Evolutionary conservation across 2,329 filamentous ascomycete species (phyloP), one percentile per base, ranked within the genome.

Genomic region (Epichloe sylvatica): DNA sequence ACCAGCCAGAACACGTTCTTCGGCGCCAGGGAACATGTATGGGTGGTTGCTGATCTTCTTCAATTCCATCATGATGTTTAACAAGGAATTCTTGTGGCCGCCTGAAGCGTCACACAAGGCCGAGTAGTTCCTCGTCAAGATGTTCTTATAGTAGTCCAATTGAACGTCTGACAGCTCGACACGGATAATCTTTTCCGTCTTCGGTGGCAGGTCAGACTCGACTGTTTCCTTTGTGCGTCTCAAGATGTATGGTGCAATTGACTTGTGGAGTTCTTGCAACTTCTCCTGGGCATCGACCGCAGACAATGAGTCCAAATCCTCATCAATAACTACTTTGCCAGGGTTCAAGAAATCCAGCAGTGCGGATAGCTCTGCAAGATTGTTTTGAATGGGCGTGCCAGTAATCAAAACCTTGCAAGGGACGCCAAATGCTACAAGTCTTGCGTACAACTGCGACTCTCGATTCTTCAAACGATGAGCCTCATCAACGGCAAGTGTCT

Each of bases 31-130:
- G 59, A 98, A 97, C 83, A 98, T 94, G 70, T 96, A 94, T 1
- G 92, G 91, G 62, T 98, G 92, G 61, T 98, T 98, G 70, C 91
- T 97, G 64, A 92, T 89, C 68, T 98, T 98, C 73, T 98, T 98
- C 60, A 98, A 68, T 66, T 98, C 92, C 92, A 98, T 98, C 80
- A 98, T 96, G 64, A 98, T 92, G 67, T 98, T 98, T 55, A 98
- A 72, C 13, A 98, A 71, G 0, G 91, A 97, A 57, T 94, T 91
- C 67, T 95, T 97, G 65, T 94, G 87, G 5, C 91, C 92, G 53
- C 81, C 87, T 42, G 84, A 83, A 43, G 89, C 91, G 61, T 95
- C 86, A 59, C 94, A 95, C 34, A 98, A 75, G 3, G 91, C 92
- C 33, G 89, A 82, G 60, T 98, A 98, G 63, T 98, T 98, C 60